These are phyloP conservation scores for Gonapodya sp. DNA, from an alignment of 192 early-diverging fungal species.

Conservation along the genomic window DNA sequence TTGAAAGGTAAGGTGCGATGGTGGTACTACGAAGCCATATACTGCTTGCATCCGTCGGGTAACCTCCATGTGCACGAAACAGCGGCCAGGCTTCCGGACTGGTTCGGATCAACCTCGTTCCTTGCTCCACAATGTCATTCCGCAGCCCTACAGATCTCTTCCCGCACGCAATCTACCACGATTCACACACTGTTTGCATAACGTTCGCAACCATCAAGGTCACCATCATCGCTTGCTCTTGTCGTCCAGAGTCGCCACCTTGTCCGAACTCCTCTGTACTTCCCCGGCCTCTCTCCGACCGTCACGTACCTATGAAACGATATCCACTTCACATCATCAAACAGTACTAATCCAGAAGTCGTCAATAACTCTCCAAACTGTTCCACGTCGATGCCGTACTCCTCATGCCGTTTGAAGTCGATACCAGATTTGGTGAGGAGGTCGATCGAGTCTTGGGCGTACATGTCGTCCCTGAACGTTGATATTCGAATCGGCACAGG, in stretches of 20 bases:
- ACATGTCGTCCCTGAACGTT: slow-evolving; percentile 87
- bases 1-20: neutral
- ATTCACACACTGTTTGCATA: no score
- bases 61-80: no score
- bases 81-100: no score
- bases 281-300: no score
- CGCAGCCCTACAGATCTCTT: no score
- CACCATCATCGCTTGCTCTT: slow-evolving; percentile 11
- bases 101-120: no score
- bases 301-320: slow-evolving; percentile 99
- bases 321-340: slow-evolving; percentile 94
- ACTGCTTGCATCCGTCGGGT: no score
- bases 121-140: no score
- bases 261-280: neutral
- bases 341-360: slow-evolving; percentile 88
- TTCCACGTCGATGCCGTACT: slow-evolving; percentile 88
- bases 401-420: slow-evolving; percentile 93
- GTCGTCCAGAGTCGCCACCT: neutral
- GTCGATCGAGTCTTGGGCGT: slow-evolving; percentile 98
- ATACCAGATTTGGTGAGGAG: slow-evolving; percentile 94
- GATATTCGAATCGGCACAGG: neutral
- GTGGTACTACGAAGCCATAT: neutral
- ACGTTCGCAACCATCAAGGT: no score
- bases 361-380: slow-evolving; percentile 97
- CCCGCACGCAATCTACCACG: no score